Conservation (phyloP, 1,284 basidiomycete species). For the Ceratobasidium sp. region DNA sequence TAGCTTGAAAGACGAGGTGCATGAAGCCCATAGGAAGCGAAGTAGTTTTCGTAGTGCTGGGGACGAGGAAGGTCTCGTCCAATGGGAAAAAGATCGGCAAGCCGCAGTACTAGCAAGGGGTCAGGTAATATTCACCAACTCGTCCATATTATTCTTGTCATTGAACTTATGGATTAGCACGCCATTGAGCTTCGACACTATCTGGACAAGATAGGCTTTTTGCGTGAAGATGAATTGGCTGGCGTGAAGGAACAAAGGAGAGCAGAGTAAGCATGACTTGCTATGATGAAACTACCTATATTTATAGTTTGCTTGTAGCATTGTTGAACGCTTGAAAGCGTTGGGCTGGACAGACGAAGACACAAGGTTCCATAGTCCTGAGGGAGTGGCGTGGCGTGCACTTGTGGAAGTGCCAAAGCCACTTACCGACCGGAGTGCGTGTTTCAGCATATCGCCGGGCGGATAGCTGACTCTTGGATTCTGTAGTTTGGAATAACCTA, state of each 20-base stretch:
- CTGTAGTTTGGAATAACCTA: slow-evolving; percentile 5
- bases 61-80: background rate
- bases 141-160: no score
- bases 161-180: background rate
- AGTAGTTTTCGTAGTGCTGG: background rate
- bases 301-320: background rate
- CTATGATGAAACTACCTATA: background rate
- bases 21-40: background rate
- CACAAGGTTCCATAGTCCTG: no score
- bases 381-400: background rate
- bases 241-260: background rate
- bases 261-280: background rate
- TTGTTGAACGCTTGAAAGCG: background rate
- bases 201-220: background rate
- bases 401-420: slow-evolving; percentile 14
- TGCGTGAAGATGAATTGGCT: background rate
- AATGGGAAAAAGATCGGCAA: background rate
- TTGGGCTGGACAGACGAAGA: slow-evolving; percentile 11
- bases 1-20: background rate
- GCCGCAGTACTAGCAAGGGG: background rate
- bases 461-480: background rate
- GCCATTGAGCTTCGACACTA: background rate
- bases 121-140: background rate
- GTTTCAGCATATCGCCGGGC: no score
- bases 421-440: slow-evolving; percentile 10